Evolutionary conservation across 1,139 yeast species (phyloP).

Genomic region (Debaryomyces coudertii): DNA sequence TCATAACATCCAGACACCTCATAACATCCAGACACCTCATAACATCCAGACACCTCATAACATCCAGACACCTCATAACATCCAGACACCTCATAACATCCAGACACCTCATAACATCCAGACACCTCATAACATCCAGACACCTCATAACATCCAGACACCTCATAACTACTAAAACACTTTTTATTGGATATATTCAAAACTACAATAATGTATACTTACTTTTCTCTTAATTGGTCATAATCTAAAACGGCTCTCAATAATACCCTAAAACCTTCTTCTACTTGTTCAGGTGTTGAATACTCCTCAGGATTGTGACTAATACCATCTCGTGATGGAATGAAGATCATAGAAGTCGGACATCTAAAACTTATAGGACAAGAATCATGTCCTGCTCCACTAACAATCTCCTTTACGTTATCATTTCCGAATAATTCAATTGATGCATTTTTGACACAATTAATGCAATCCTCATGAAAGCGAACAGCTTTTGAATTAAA

Average conservation of each 20-base stretch:
- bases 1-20: too few species aligned
- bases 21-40: too few species aligned
- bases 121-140: too few species aligned
- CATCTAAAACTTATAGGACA: slow-evolving; percentile 57
- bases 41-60: too few species aligned
- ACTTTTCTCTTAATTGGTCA: slow-evolving; percentile 33
- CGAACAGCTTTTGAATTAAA: slow-evolving; percentile 58
- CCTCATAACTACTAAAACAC: too few species aligned
- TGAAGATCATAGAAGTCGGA: slow-evolving; percentile 77
- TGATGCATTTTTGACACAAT: slow-evolving; percentile 56
- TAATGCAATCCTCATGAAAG: slow-evolving; percentile 53
- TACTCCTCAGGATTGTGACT: slow-evolving; percentile 72
- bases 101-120: too few species aligned
- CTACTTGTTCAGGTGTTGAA: slow-evolving; percentile 62
- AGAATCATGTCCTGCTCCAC: slow-evolving; percentile 79
- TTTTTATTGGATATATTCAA: too few species aligned
- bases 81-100: too few species aligned
- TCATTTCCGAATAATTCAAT: slow-evolving; percentile 48
- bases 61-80: too few species aligned
- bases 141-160: too few species aligned
- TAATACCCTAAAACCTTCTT: slow-evolving; percentile 60
- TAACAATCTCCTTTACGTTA: slow-evolving; percentile 49
- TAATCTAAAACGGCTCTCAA: slow-evolving; percentile 60
- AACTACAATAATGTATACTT: neutral
- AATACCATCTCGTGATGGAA: slow-evolving; percentile 71